These are phyloP conservation scores for Curvularia sp. DNA, from an alignment of 2,329 filamentous ascomycete species.

Conservation along the genomic window DNA sequence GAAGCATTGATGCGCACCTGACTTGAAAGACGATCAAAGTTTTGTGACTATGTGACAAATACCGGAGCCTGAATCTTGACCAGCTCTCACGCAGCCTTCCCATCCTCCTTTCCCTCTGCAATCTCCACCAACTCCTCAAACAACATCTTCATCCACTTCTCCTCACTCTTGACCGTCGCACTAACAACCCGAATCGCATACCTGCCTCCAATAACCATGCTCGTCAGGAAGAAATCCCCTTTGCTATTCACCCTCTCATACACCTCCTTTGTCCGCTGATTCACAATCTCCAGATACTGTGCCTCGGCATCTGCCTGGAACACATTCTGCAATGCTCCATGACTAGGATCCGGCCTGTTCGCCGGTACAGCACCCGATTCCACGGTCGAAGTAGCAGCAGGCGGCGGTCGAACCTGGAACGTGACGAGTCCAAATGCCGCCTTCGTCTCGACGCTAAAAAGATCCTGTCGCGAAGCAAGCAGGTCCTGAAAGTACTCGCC, in stretches of 20 bases:
- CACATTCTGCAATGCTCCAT: slow-evolving; percentile 45
- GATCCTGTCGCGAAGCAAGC: slow-evolving; percentile 65
- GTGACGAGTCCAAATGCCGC: slow-evolving; percentile 84
- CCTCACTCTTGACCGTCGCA: slow-evolving; percentile 71
- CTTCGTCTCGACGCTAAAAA: slow-evolving; percentile 77
- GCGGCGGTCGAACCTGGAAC: slow-evolving; percentile 63
- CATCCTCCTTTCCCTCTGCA: slow-evolving; percentile 53
- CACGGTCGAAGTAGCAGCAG: background rate
- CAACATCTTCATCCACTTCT: slow-evolving; percentile 73
- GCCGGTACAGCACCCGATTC: background rate
- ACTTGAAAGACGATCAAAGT: background rate
- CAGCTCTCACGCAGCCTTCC: background rate
- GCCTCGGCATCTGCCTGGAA: slow-evolving; percentile 47
- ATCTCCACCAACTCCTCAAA: slow-evolving; percentile 75
- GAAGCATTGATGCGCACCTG: background rate
- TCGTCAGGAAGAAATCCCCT: slow-evolving; percentile 84
- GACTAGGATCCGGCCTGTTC: slow-evolving; percentile 32
- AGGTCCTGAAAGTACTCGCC: slow-evolving; percentile 74
- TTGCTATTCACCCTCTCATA: slow-evolving; percentile 76
- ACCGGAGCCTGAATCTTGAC: background rate
- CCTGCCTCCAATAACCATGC: slow-evolving; percentile 72
- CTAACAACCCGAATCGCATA: slow-evolving; percentile 85
- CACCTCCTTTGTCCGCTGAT: slow-evolving; percentile 73
- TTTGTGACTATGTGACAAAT: background rate
- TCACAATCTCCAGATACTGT: slow-evolving; percentile 62